phyloP scores from a whole-genome alignment of 1,284 basidiomycete genomes.

The Cryptococcus amylolentus region DNA sequence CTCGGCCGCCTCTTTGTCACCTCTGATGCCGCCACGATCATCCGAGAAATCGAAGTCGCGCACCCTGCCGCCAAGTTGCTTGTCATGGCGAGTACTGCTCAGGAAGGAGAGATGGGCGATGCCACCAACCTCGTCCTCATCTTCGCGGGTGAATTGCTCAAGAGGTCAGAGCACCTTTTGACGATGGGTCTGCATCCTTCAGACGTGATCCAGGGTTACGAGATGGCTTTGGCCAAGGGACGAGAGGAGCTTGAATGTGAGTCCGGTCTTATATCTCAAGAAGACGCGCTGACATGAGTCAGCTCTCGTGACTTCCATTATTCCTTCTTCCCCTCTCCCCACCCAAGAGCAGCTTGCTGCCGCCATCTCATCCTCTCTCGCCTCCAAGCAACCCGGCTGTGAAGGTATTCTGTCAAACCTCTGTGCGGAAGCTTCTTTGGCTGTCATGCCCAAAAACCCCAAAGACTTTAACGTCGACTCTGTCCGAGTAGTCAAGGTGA shows the following conservation, averaged over 20 bases:
- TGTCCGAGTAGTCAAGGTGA: conserved; percentile 96
- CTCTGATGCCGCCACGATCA: conserved; percentile 98
- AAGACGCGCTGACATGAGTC: not conserved
- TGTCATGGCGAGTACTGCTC: conserved; percentile 96
- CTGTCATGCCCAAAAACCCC: conserved; percentile 83
- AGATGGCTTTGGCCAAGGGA: conserved; percentile 83
- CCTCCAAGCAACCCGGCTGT: conserved; percentile 94
- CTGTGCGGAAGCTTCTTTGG: conserved; percentile 87
- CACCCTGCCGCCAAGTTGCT: conserved; percentile 88
- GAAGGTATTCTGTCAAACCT: conserved; percentile 79
- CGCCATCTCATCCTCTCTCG: conserved; percentile 78
- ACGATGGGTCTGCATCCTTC: conserved; percentile 96
- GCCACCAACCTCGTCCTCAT: conserved; percentile 58
- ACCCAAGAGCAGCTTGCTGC: conserved; percentile 74
- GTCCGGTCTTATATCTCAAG: conserved; percentile 45
- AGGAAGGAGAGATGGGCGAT: conserved; percentile 77
- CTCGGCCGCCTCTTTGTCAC: conserved; percentile 94
- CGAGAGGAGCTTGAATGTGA: conserved; percentile 84
- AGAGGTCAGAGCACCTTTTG: conserved; percentile 87
- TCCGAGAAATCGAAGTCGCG: conserved; percentile 60
- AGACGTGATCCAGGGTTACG: conserved; percentile 91
- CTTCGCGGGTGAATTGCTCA: conserved; percentile 90
- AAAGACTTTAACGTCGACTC: conserved; percentile 97
- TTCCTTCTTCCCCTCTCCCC: conserved; percentile 62
- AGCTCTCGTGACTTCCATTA: conserved; percentile 35